Conservation (phyloP, 305 asterid genomes). For the Fraxinus platypoda region DNA sequence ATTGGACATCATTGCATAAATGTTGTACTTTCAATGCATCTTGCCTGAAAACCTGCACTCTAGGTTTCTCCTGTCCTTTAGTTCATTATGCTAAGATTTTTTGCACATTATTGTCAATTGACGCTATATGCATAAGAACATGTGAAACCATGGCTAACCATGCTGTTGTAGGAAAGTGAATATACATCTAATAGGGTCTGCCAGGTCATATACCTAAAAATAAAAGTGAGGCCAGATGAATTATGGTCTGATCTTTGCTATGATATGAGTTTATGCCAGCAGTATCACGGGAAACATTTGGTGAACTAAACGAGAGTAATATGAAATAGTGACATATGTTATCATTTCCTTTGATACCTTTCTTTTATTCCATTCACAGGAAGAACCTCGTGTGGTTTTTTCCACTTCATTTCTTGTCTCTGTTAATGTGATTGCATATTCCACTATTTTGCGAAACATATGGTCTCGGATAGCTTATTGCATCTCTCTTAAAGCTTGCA, state of each 20-base stretch:
- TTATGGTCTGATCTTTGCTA: neutral
- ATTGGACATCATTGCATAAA: neutral
- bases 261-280: neutral
- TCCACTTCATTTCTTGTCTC: neutral
- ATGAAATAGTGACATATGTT: neutral
- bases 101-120: neutral
- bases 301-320: neutral
- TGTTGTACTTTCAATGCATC: neutral
- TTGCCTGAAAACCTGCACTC: neutral
- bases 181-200: neutral
- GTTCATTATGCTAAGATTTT: neutral
- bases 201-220: neutral
- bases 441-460: neutral
- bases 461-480: neutral
- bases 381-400: neutral
- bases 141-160: slow-evolving; percentile 3
- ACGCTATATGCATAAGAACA: neutral
- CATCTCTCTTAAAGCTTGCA: neutral
- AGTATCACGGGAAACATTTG: neutral
- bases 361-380: neutral
- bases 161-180: neutral
- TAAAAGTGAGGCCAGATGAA: neutral
- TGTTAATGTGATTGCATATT: neutral
- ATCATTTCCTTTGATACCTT: neutral
- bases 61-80: neutral